Base-by-base conservation (phyloP, 2,329 filamentous ascomycete genomes). In the Aspergillus unguis region DNA sequence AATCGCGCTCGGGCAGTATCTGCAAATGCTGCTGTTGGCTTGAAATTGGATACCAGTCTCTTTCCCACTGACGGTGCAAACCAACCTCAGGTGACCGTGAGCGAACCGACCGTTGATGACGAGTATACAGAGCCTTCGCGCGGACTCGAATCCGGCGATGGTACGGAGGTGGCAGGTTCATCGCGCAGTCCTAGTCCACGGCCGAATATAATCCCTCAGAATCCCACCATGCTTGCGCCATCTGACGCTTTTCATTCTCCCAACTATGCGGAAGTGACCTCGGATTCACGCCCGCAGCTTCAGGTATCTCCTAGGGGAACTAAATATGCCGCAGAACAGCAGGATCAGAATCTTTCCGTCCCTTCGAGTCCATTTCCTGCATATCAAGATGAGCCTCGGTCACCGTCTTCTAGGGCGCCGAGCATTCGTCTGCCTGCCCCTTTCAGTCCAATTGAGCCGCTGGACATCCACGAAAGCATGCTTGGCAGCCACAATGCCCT, bases 301-400 rank as follows among this genome's bases (percentile, higher is more conserved):
- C 52, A 59, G 26, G 57, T 72, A 28, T 71, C 71, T 17, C 66
- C 68, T n/a, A 48, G 62, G 32, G 61, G 62, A 25, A 63, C 58
- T 2, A 48, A 55, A 36, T 55, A 51, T 28, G 45, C 58, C 42
- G 44, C 48, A 33, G 45, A 49, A 5, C 53, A 53, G 17, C 54
- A 53, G 6, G 35, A 54, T 48, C 41, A 32, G n/a, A 38, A 53
- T 31, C 36, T 56, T 48, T 58, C 66, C 42, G 65, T 75, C 62
- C 75, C 78, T 3, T 70, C 77, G 4, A 81, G 82, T 3, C 85
- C 87, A 0, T 92, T 94, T 56, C 88, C 88, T 1, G 70, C 77
- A 4, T 88, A 84, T 58, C 78, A 80, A 2, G 88, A 92, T 56
- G 81, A 80, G 1, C 79, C 81, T 3, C 41, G 50, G 26, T 49